Percentiles rank a stretch among this genome's conserved stretches.
These are phyloP conservation scores for Leccinum olivaceoglutinosum DNA, from an alignment of 1,284 basidiomycete genomes.

Conservation along the genomic window DNA sequence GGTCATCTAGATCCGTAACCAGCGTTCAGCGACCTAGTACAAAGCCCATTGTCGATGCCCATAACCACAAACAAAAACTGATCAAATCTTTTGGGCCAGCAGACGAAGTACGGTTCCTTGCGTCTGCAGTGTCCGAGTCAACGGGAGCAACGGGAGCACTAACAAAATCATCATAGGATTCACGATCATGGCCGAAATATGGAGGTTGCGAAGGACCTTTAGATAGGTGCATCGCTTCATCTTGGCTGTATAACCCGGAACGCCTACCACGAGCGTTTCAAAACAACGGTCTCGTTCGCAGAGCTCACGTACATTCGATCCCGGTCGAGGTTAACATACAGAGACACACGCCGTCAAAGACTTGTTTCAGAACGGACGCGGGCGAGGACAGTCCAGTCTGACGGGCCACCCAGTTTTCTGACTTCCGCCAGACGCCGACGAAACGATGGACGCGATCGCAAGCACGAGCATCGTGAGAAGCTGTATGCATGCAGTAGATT, in stretches of 20 bases:
- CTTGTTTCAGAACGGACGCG: conserved; percentile 35
- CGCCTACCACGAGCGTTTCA: conserved; percentile 34
- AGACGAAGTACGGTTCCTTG: conserved; percentile 57
- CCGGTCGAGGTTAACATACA: conserved; percentile 68
- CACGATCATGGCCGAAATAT: conserved; percentile 49
- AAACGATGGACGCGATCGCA: conserved; percentile 41
- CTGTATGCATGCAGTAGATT: conserved; percentile 29
- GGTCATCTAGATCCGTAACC: conserved; percentile 57
- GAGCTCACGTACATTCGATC: conserved; percentile 47
- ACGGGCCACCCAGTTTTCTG: conserved; percentile 49
- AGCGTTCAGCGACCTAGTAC: conserved; percentile 45
- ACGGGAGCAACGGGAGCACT: conserved; percentile 52
- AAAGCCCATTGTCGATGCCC: not conserved
- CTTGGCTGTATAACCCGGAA: conserved; percentile 57
- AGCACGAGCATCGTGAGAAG: conserved; percentile 38
- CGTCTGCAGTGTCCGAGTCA: conserved; percentile 36
- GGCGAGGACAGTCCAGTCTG: conserved; percentile 26
- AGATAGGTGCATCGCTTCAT: conserved; percentile 53
- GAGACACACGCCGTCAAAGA: conserved; percentile 62
- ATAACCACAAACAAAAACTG: not conserved
- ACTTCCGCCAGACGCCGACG: conserved; percentile 49
- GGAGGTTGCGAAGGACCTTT: conserved; percentile 58
- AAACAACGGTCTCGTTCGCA: not conserved
- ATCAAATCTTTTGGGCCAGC: conserved; percentile 46
- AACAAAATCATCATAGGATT: conserved; percentile 52